Evolutionary conservation across 441 rosid species (phyloP).

Genomic region (Adansonia grandidieri): DNA sequence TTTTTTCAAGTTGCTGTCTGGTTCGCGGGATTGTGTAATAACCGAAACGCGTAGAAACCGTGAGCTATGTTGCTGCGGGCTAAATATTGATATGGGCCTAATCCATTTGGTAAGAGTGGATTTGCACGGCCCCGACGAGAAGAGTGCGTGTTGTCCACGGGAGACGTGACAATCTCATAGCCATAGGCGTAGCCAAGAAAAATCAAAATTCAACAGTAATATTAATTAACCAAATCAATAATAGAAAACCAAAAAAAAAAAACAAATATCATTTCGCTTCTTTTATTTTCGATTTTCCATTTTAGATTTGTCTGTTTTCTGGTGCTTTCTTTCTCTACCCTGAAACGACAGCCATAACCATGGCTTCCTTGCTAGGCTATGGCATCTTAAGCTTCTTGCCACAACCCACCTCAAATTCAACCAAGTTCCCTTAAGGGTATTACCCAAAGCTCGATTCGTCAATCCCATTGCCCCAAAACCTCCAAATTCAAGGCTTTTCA

Average conservation of each 20-base stretch:
- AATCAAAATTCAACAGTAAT: too few species aligned
- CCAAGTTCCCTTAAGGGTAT: slow-evolving; percentile 34
- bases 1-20: slow-evolving; percentile 23
- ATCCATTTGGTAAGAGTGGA: too few species aligned
- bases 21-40: slow-evolving; percentile 25
- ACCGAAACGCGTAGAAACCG: neutral
- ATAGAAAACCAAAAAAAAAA: neutral
- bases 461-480: slow-evolving; percentile 30
- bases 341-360: slow-evolving; percentile 30
- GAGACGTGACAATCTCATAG: neutral
- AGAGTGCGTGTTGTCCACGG: slow-evolving; percentile 25
- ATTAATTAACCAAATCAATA: neutral
- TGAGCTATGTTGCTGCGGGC: too few species aligned
- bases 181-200: too few species aligned
- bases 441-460: slow-evolving; percentile 37
- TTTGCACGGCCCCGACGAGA: too few species aligned
- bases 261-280: neutral
- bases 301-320: neutral
- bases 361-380: slow-evolving; percentile 62
- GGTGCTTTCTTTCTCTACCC: neutral
- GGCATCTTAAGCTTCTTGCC: slow-evolving; percentile 50
- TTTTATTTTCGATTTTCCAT: neutral
- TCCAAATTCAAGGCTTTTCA: slow-evolving; percentile 27
- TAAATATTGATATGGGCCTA: too few species aligned
- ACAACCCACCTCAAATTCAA: slow-evolving; percentile 38